Percentiles rank a stretch among this genome's conserved stretches.
Evolutionary conservation across 2,329 filamentous ascomycete genomes (phyloP).

Genomic region (Madurella mycetomatis): DNA sequence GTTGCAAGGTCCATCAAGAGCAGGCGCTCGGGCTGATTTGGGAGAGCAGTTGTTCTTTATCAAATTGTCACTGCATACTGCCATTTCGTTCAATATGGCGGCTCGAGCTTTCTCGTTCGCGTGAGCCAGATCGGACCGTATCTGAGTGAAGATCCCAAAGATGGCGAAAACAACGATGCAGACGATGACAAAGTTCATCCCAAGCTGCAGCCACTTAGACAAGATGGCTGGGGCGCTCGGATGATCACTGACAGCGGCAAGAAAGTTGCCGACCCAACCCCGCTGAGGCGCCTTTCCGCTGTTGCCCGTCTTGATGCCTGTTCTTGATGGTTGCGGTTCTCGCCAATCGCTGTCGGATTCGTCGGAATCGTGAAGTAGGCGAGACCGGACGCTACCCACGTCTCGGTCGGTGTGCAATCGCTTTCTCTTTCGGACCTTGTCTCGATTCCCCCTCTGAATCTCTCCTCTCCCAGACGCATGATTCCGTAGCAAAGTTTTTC

Average conservation of each 20-base stretch:
- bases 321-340: constrained; percentile 22
- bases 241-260: constrained; percentile 52
- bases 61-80: constrained; percentile 69
- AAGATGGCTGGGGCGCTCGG: constrained; percentile 56
- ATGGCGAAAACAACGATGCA: constrained; percentile 55
- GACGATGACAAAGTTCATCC: constrained; percentile 61
- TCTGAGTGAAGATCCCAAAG: constrained; percentile 64
- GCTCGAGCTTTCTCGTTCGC: constrained; percentile 65
- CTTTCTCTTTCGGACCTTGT: constrained; percentile 52
- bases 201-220: constrained; percentile 54
- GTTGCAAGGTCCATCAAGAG: constrained; percentile 67
- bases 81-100: constrained; percentile 67
- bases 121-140: constrained; percentile 69
- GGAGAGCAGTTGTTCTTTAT: constrained; percentile 69
- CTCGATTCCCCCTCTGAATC: constrained; percentile 48
- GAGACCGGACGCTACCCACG: constrained; percentile 46
- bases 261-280: constrained; percentile 41
- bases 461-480: constrained; percentile 60
- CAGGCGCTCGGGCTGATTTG: constrained; percentile 60
- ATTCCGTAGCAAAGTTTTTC: constrained; percentile 36
- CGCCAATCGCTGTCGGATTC: constrained; percentile 46
- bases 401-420: constrained; percentile 49
- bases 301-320: constrained; percentile 25
- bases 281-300: constrained; percentile 7
- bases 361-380: constrained; percentile 43